Evolutionary conservation across 352 stramenopile genomes (phyloP), one percentile per base, ranked within the genome.

Genomic region (Phytophthora meadii): DNA sequence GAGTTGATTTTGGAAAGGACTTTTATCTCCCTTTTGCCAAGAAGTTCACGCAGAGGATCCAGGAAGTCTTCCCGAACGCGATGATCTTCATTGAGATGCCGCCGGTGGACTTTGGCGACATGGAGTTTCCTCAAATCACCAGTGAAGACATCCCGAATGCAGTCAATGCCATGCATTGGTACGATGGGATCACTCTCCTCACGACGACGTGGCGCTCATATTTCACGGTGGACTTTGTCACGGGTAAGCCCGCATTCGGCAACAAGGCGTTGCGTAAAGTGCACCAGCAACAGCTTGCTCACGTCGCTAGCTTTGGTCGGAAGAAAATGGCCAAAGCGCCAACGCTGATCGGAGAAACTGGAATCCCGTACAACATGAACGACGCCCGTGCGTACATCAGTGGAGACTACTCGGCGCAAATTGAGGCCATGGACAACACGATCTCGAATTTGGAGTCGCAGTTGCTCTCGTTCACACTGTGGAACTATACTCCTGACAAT

Each of bases 101-200:
- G 3, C 86, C 84, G 4, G 68, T 90, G 22, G 82, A 92, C 36
- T 89, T 90, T 36, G 76, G 65, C 24, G 19, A 46, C 11, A 76
- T 57, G 39, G 66, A 74, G 47, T 93, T 94, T 60, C 86, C 86
- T 10, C 47, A 82, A 5, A 82, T 93, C 40, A 64, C 71, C 0
- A 67, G 58, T 4, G 72, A 68, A 9, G 68, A 76, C 11, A 62
- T 90, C 19, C 81, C 86, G 7, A 74, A 75, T 27, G 83, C 80
- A 1, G 78, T 92, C 39, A 94, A 93, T 44, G 85, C 84, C n/a
- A 94, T 81, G 25, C 90, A 98, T 68, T 97, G 88, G 87, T 97
- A 98, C 74, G 90, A 97, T 60, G 82, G 71, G 3, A 73, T 92
- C 15, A 97, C 90, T 55, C 70, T 97, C 7, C 89, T 97, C 39